These are phyloP conservation scores for Betula pendula DNA, from an alignment of 306 rosid genomes.

Conservation along the genomic window DNA sequence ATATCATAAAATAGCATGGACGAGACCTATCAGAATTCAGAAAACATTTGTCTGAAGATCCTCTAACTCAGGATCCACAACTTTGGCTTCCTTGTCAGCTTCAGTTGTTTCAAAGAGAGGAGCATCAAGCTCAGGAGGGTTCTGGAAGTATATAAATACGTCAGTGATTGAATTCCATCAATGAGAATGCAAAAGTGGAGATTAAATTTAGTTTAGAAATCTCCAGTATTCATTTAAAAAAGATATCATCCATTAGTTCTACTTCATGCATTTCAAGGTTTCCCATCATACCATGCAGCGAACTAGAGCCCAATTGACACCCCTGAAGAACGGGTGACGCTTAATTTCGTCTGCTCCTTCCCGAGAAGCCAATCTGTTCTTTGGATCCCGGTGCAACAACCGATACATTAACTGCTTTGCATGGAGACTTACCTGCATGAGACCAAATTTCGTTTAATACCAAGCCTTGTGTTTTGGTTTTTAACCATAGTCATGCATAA, in stretches of 20 bases:
- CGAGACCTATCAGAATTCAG: conserved; percentile 59
- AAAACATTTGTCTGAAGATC: conserved; percentile 63
- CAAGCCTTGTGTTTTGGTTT: not conserved
- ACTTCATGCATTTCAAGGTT: conserved; percentile 1
- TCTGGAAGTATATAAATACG: conserved; percentile 39
- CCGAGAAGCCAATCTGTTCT: conserved; percentile 70
- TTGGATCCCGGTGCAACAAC: conserved; percentile 81
- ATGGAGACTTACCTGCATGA: conserved; percentile 75
- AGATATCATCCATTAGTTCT: not conserved
- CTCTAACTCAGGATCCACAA: conserved; percentile 51
- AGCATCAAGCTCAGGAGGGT: conserved; percentile 80
- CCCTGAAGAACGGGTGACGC: conserved; percentile 75
- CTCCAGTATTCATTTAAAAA: not conserved
- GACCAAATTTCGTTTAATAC: conserved; percentile 13
- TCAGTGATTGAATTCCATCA: not conserved
- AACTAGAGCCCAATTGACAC: conserved; percentile 87
- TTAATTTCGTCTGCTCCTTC: conserved; percentile 92
- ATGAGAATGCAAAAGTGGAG: conserved; percentile 5
- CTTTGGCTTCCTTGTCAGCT: conserved; percentile 49
- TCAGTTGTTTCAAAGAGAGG: conserved; percentile 51
- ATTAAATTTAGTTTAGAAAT: not conserved
- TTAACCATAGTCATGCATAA: not conserved
- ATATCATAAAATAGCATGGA: not conserved
- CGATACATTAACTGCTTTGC: conserved; percentile 73
- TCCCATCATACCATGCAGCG: conserved; percentile 71